Evolutionary conservation across 768 basidiomycete genomes (phyloP).

Genomic region (Pleurotus djamor): DNA sequence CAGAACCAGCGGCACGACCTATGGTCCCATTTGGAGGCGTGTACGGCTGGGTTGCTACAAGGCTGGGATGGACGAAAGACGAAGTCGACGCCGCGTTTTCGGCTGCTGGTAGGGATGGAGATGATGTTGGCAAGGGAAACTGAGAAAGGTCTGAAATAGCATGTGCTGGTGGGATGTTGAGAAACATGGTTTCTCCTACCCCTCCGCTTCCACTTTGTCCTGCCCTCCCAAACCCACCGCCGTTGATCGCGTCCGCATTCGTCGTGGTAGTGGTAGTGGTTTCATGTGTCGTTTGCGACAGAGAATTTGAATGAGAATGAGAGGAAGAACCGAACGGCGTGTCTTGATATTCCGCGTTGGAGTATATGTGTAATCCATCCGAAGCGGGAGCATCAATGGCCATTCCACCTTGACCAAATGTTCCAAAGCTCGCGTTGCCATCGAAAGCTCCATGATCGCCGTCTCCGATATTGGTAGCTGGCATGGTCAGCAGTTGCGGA

Average conservation of each 20-base stretch:
- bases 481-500: too few species aligned
- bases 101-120: conserved; percentile 7
- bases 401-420: too few species aligned
- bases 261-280: background rate
- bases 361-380: background rate
- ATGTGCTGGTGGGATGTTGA: conserved; percentile 50
- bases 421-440: background rate
- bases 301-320: conserved; percentile 9
- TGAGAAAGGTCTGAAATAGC: conserved; percentile 37
- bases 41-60: too few species aligned
- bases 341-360: background rate
- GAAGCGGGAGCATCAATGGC: background rate
- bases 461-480: too few species aligned
- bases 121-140: conserved; percentile 17
- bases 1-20: too few species aligned
- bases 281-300: conserved; percentile 8
- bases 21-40: too few species aligned
- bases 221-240: too few species aligned
- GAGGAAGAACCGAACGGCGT: background rate
- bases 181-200: conserved; percentile 7
- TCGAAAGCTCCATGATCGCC: background rate
- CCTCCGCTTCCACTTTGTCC: background rate
- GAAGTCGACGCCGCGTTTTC: background rate
- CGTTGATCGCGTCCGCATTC: too few species aligned
- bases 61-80: too few species aligned